A percentile compares a stretch with the other conserved stretches of the same genome.
Conservation (phyloP, 2,329 filamentous ascomycete genomes). For the Epichloe brachyelytri region DNA sequence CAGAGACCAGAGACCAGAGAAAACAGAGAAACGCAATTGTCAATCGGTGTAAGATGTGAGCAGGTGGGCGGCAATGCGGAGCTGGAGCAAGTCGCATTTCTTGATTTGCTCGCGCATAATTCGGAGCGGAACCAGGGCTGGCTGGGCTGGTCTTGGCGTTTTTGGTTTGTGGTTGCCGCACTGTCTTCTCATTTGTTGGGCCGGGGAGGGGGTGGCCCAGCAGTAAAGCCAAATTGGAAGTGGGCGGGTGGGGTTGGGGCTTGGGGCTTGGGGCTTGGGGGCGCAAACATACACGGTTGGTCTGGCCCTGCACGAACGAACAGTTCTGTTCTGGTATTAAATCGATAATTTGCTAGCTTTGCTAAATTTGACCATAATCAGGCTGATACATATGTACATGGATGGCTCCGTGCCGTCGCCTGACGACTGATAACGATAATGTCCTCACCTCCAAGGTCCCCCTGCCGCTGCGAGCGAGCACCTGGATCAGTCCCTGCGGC, state of each 20-base stretch:
- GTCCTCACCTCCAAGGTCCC: too few relatives aligned
- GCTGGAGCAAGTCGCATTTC: background rate
- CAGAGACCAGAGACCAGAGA: background rate
- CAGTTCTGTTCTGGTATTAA: too few relatives aligned
- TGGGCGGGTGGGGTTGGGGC: background rate
- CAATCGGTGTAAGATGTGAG: background rate
- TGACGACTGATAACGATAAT: too few relatives aligned
- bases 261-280: background rate
- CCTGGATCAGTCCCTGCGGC: too few relatives aligned
- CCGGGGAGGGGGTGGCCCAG: background rate
- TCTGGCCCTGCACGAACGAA: too few relatives aligned
- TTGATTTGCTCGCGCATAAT: background rate
- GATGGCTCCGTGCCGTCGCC: too few relatives aligned
- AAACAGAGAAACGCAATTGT: background rate
- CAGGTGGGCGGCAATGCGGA: conserved; percentile 1
- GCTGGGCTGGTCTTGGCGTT: too few relatives aligned
- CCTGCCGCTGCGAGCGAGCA: too few relatives aligned
- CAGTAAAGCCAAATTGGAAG: background rate
- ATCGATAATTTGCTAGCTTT: too few relatives aligned
- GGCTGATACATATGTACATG: too few relatives aligned
- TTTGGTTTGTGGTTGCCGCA: background rate
- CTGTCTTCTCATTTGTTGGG: background rate
- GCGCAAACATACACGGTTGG: too few relatives aligned
- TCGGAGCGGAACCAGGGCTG: background rate
- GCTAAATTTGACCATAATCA: too few relatives aligned